Evolutionary conservation across 441 rosid genomes (phyloP).

Genomic region (Croton setiger): DNA sequence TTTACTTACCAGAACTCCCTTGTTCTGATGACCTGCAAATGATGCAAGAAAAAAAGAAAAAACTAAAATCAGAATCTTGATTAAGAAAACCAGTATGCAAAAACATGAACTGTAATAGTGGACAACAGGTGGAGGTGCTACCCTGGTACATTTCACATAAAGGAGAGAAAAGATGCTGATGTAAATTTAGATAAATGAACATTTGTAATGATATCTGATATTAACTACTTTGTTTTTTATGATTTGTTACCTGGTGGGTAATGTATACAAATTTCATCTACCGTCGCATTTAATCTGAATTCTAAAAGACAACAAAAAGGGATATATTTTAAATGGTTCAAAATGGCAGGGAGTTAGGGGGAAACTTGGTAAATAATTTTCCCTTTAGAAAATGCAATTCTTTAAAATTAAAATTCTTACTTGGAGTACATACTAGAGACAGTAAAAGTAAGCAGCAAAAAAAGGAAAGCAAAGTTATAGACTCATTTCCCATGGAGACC

Average conservation of each 20-base stretch:
- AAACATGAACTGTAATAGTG: not conserved
- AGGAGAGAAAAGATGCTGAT: not conserved
- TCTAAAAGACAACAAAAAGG: not conserved
- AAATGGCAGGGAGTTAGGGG: not conserved
- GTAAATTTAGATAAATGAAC: not conserved
- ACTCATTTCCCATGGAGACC: not conserved
- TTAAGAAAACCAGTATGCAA: conserved; percentile 11
- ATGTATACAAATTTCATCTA: too few relatives aligned
- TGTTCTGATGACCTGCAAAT: conserved; percentile 70
- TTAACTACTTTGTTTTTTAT: too few relatives aligned
- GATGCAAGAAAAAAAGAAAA: conserved; percentile 20
- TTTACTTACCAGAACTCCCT: conserved; percentile 59
- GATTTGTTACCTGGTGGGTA: too few relatives aligned
- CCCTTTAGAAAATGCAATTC: not conserved
- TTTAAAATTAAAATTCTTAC: not conserved
- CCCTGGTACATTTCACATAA: not conserved
- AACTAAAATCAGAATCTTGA: conserved; percentile 20
- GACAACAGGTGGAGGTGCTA: not conserved
- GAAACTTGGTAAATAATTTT: not conserved
- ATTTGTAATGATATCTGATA: not conserved
- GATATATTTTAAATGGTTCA: not conserved
- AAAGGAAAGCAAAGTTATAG: not conserved
- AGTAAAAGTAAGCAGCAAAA: not conserved
- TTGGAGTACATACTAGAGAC: not conserved
- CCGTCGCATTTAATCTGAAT: not conserved